Percentiles rank a stretch among this genome's conserved stretches.
phyloP scores from a whole-genome alignment of 805 yeast species.

The Kodamaea hsintzibuensis region DNA sequence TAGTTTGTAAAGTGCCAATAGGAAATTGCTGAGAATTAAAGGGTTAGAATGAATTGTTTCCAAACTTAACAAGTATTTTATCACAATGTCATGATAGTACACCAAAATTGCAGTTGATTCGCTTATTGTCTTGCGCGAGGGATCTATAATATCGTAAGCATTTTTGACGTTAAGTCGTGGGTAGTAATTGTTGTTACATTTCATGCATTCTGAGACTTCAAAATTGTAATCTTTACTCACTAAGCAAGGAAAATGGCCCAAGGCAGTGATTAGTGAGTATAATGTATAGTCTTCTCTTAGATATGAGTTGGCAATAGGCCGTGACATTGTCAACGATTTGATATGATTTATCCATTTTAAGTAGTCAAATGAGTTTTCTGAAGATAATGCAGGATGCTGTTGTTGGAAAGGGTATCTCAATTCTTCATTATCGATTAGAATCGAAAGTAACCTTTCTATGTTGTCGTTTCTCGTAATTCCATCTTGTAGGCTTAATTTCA shows the following conservation, averaged over 20 bases:
- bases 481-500: constrained; percentile 6
- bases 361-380: background rate
- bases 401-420: background rate
- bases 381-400: background rate
- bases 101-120: constrained; percentile 23
- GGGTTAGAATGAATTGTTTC: constrained; percentile 19
- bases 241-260: constrained; percentile 48
- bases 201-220: constrained; percentile 30
- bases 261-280: constrained; percentile 35
- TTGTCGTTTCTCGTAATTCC: background rate
- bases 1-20: constrained; percentile 49
- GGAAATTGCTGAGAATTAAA: constrained; percentile 38
- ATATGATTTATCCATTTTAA: background rate
- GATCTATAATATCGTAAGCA: constrained; percentile 24
- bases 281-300: constrained; percentile 10
- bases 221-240: constrained; percentile 36
- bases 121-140: constrained; percentile 21
- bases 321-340: background rate
- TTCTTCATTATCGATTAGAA: constrained; percentile 1
- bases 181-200: constrained; percentile 31
- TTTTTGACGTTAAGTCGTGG: constrained; percentile 3
- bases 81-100: constrained; percentile 25
- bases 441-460: background rate
- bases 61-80: constrained; percentile 15
- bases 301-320: background rate